These are phyloP conservation scores for Trichophyton schoenleinii DNA, from an alignment of 2,329 filamentous ascomycete species.

Conservation along the genomic window DNA sequence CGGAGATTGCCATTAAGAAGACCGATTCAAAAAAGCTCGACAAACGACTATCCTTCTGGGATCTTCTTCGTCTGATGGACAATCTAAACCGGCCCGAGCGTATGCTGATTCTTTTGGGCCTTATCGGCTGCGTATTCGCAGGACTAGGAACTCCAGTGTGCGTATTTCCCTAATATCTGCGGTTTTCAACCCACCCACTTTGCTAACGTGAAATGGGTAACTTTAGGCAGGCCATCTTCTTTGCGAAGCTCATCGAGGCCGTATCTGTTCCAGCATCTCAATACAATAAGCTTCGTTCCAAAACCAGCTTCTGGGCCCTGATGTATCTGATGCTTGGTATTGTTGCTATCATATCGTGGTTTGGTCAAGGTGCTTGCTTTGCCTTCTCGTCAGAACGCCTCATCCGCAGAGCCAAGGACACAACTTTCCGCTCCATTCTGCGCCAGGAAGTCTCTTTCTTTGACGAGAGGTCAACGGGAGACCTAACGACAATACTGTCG, in stretches of 20 bases:
- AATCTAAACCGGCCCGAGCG: slow-evolving; percentile 66
- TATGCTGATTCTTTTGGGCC: slow-evolving; percentile 57
- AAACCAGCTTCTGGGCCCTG: slow-evolving; percentile 71
- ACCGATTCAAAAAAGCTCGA: background rate
- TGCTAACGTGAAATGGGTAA: background rate
- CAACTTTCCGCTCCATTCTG: slow-evolving; percentile 72
- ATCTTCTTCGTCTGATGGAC: slow-evolving; percentile 63
- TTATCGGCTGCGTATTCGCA: slow-evolving; percentile 62
- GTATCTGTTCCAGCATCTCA: slow-evolving; percentile 47
- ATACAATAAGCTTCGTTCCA: slow-evolving; percentile 47
- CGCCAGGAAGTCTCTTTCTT: slow-evolving; percentile 90
- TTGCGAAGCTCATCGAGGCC: slow-evolving; percentile 72
- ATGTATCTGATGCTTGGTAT: slow-evolving; percentile 81
- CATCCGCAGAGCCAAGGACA: slow-evolving; percentile 67
- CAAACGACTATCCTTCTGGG: background rate
- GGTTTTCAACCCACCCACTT: background rate
- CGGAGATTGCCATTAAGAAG: background rate
- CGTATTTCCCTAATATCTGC: slow-evolving; percentile 23
- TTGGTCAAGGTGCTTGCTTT: slow-evolving; percentile 59
- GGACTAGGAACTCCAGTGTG: slow-evolving; percentile 68
- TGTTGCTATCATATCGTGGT: slow-evolving; percentile 57
- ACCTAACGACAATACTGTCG: slow-evolving; percentile 75
- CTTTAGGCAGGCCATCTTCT: slow-evolving; percentile 47
- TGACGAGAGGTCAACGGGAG: slow-evolving; percentile 81
- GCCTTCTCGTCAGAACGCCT: slow-evolving; percentile 74